Evolutionary conservation across 192 early-diverging fungal genomes (phyloP), one percentile per base, ranked within the genome.

Genomic region (Phlyctochytrium arcticum): DNA sequence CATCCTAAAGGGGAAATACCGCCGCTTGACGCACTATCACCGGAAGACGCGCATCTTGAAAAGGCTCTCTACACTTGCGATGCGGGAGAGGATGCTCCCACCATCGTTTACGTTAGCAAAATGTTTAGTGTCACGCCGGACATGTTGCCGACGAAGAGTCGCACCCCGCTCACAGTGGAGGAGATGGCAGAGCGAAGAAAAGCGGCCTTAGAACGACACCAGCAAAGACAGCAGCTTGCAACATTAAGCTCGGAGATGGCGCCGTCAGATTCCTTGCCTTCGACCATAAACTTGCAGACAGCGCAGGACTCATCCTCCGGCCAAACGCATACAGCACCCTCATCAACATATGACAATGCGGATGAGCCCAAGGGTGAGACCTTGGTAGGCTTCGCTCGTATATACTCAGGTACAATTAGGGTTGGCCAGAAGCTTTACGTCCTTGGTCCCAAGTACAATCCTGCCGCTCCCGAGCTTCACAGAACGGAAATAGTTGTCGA

Each of bases 391-490:
- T 96, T 96, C 75, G 85, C 93, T 2, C 82, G 97, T 42, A 82
- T 98, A 33, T 99, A 96, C 67, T 92, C 92, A 21, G 97, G 97
- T 1, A 91, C 86, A 2, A 70, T 99, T 17, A 80, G 83, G 8
- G 86, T 90, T 0, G 97, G 97, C 2, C 90, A 97, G 56, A 88
- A 70, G 36, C 57, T 98, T 21, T 87, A 91, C 74, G 92, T 95
- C 0, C 71, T 99, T 44, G 92, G 93, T 44, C 97, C 97, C 39
- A 99, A 98, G 74, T 98, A 91, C 72, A 84, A 92, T 39, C 88
- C 91, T 2, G 37, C 50, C 6, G 55, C 72, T 29, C 81, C 80
- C 19, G 54, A 64, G 3, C 54, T 56, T n/a, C 57, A 78, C 61
- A 66, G 67, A 6, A 81, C 87, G 30, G 82, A 93, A 67, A 76